phyloP scores from a whole-genome alignment of 139 green algal genomes.

The Micromonas pusilla region DNA sequence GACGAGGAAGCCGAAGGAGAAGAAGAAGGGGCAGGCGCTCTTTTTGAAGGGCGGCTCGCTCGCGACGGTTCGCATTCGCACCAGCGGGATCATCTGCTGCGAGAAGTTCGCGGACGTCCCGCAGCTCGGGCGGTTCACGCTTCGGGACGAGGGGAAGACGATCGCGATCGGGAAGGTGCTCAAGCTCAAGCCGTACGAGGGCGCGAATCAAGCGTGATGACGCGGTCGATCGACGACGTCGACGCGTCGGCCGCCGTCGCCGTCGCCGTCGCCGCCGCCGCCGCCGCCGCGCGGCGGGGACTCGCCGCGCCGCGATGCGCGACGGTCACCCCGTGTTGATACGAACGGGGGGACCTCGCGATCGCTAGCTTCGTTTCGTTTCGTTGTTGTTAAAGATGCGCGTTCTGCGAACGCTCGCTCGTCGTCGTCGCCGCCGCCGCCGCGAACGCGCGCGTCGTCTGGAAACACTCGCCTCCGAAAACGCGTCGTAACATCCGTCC shows the following conservation, averaged over 20 bases:
- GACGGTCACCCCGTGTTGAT: no score
- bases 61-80: conserved; percentile 39
- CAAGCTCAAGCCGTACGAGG: conserved; percentile 5
- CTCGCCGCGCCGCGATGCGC: no score
- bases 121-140: conserved; percentile 52
- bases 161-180: conserved; percentile 52
- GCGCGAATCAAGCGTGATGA: not conserved
- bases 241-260: not conserved
- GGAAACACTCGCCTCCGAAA: no score
- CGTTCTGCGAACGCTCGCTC: no score
- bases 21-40: conserved; percentile 31
- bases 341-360: no score
- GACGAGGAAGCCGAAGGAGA: conserved; percentile 52
- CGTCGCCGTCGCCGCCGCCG: not conserved
- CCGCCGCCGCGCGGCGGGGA: no score
- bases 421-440: no score
- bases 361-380: no score
- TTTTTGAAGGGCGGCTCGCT: conserved; percentile 48
- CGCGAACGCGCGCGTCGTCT: no score
- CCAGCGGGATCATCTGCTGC: conserved; percentile 36
- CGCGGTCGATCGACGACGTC: no score
- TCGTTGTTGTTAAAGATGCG: no score
- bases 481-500: no score
- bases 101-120: conserved; percentile 47
- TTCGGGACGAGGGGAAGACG: conserved; percentile 50